A percentile compares a stretch with the other conserved stretches of the same genome.
These are phyloP conservation scores for Wakefieldia striispora DNA, from an alignment of 768 basidiomycete species.

Conservation along the genomic window DNA sequence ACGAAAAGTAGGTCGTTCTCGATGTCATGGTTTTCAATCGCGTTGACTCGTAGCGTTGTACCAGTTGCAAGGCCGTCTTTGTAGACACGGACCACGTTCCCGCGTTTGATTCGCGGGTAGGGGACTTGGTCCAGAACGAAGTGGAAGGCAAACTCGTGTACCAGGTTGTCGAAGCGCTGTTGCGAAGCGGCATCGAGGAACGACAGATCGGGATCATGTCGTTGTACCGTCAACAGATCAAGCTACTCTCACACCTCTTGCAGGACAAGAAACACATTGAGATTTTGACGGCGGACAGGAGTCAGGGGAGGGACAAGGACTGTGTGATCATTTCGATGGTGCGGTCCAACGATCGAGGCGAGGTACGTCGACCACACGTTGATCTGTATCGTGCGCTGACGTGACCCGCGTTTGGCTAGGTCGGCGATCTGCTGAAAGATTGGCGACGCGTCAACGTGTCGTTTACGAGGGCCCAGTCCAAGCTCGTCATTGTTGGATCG, in stretches of 20 bases:
- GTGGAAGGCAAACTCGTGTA: slow-evolving; percentile 68
- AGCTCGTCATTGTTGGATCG: slow-evolving; percentile 90
- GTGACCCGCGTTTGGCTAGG: slow-evolving; percentile 40
- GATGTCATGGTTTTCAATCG: too few species aligned
- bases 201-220: slow-evolving; percentile 86
- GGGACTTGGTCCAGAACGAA: slow-evolving; percentile 89
- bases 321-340: slow-evolving; percentile 93
- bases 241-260: slow-evolving; percentile 72
- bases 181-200: slow-evolving; percentile 60
- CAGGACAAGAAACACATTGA: slow-evolving; percentile 60
- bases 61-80: slow-evolving; percentile 83
- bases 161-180: slow-evolving; percentile 67
- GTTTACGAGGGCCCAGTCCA: slow-evolving; percentile 88
- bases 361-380: slow-evolving; percentile 46
- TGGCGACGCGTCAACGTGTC: slow-evolving; percentile 97
- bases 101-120: slow-evolving; percentile 75
- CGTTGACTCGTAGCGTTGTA: background rate
- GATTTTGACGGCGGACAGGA: slow-evolving; percentile 88
- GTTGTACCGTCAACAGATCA: slow-evolving; percentile 93
- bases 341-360: slow-evolving; percentile 74
- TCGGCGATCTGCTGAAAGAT: slow-evolving; percentile 91
- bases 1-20: slow-evolving; percentile 50
- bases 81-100: slow-evolving; percentile 89
- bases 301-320: slow-evolving; percentile 95
- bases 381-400: background rate